These are phyloP conservation scores for Aspergillus fumigatus DNA, from an alignment of 2,329 filamentous ascomycete species.

Conservation along the genomic window DNA sequence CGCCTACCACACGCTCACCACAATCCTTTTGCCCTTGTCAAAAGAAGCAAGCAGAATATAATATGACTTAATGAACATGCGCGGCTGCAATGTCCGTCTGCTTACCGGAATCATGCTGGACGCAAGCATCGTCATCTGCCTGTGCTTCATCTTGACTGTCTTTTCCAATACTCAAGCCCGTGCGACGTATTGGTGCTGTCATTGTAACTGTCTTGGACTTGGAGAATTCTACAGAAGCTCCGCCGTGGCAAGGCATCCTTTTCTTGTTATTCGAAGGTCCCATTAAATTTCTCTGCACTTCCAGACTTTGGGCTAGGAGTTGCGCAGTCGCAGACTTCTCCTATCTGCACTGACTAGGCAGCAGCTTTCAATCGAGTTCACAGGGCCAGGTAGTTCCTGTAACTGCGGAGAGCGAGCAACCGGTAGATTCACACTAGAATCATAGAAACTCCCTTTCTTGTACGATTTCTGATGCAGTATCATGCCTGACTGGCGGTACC, in stretches of 20 bases:
- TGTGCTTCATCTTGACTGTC: neutral
- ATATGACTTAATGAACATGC: neutral
- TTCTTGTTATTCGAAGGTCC: neutral
- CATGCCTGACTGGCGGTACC: neutral
- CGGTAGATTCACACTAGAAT: neutral
- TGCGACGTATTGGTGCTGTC: neutral
- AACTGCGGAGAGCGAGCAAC: neutral
- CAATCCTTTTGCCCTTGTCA: neutral
- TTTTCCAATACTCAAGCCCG: neutral
- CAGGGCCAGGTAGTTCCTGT: neutral
- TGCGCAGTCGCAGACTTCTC: neutral
- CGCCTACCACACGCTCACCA: neutral
- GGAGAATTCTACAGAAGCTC: neutral
- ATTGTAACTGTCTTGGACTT: neutral
- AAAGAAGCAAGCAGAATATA: no score
- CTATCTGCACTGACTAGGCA: neutral
- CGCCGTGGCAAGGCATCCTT: no score
- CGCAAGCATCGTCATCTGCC: neutral
- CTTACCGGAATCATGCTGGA: neutral
- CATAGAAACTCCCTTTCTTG: no score
- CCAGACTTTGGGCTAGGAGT: neutral
- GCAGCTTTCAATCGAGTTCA: neutral
- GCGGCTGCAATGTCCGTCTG: neutral
- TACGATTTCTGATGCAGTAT: neutral
- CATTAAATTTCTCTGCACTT: neutral